phyloP scores from a whole-genome alignment of 352 stramenopile genomes.

The Phytophthora palmivora region DNA sequence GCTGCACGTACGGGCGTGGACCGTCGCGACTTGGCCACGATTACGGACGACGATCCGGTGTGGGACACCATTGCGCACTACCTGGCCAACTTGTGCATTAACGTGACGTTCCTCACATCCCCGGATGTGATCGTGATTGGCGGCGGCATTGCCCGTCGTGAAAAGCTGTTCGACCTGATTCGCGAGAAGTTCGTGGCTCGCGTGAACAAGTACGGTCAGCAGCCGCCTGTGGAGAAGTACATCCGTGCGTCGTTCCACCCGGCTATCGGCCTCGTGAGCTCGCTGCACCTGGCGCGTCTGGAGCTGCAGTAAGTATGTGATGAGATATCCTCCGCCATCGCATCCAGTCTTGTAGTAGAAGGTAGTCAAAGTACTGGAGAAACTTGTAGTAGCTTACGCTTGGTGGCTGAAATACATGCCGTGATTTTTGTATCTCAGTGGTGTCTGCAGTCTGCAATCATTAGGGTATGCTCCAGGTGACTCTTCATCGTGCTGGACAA shows the following conservation, averaged over 20 bases:
- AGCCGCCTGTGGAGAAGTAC: constrained; percentile 76
- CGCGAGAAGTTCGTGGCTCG: constrained; percentile 80
- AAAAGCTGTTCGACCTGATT: constrained; percentile 85
- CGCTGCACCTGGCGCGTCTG: constrained; percentile 79
- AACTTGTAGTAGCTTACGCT: constrained; percentile 27
- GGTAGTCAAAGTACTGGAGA: constrained; percentile 26
- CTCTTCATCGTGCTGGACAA: constrained; percentile 16
- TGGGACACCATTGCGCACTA: constrained; percentile 96
- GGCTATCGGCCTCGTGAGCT: constrained; percentile 85
- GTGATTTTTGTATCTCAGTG: constrained; percentile 28
- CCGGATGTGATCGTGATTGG: constrained; percentile 96
- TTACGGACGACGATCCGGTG: constrained; percentile 90
- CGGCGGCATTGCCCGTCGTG: constrained; percentile 94
- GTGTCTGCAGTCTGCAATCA: not conserved
- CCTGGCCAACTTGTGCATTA: constrained; percentile 94
- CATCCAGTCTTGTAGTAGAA: constrained; percentile 34
- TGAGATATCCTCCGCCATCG: constrained; percentile 7
- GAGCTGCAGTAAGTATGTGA: constrained; percentile 47
- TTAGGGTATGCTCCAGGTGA: constrained; percentile 6
- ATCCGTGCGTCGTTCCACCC: constrained; percentile 87
- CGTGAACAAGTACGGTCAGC: constrained; percentile 83
- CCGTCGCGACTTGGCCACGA: constrained; percentile 64
- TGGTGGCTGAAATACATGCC: constrained; percentile 30
- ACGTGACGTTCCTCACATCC: constrained; percentile 93
- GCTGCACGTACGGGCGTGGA: constrained; percentile 87